phyloP scores from a whole-genome alignment of 306 rosid species.

The Abrus pulchellus region DNA sequence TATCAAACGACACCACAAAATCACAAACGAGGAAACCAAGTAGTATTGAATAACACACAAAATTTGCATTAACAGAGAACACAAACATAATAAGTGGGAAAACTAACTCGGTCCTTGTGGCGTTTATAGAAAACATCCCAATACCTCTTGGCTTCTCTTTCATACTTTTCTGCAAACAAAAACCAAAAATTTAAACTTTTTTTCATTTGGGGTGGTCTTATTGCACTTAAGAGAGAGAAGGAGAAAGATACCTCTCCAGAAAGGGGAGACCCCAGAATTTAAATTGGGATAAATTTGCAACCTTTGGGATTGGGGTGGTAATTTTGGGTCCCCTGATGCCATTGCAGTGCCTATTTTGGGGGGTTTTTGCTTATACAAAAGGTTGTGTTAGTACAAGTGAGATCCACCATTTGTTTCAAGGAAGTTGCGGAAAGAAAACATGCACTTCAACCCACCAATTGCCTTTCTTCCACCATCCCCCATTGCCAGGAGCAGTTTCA shows the following conservation, averaged over 20 bases:
- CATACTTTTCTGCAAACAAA: slow-evolving; percentile 76
- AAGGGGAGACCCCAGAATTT: slow-evolving; percentile 69
- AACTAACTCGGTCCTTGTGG: slow-evolving; percentile 83
- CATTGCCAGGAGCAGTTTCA: neutral
- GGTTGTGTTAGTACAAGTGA: slow-evolving; percentile 10
- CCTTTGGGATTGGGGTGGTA: slow-evolving; percentile 57
- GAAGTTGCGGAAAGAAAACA: neutral
- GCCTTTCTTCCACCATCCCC: neutral
- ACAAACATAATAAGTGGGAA: neutral
- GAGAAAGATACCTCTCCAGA: slow-evolving; percentile 81
- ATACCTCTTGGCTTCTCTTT: slow-evolving; percentile 86
- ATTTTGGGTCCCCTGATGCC: slow-evolving; percentile 63
- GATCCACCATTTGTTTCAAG: slow-evolving; percentile 40
- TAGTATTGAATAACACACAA: slow-evolving; percentile 24
- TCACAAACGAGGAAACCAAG: slow-evolving; percentile 4
- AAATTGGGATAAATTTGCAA: slow-evolving; percentile 79
- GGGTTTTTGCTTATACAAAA: slow-evolving; percentile 9
- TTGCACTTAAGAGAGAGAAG: neutral
- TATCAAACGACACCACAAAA: slow-evolving; percentile 26
- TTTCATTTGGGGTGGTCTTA: neutral
- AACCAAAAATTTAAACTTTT: neutral
- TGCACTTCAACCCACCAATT: slow-evolving; percentile 2
- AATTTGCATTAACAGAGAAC: slow-evolving; percentile 26
- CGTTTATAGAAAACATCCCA: slow-evolving; percentile 96
- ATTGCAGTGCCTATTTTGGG: slow-evolving; percentile 46